These are phyloP conservation scores for Jimgerdemannia flammicorona DNA, from an alignment of 192 early-diverging fungal species.

Conservation along the genomic window DNA sequence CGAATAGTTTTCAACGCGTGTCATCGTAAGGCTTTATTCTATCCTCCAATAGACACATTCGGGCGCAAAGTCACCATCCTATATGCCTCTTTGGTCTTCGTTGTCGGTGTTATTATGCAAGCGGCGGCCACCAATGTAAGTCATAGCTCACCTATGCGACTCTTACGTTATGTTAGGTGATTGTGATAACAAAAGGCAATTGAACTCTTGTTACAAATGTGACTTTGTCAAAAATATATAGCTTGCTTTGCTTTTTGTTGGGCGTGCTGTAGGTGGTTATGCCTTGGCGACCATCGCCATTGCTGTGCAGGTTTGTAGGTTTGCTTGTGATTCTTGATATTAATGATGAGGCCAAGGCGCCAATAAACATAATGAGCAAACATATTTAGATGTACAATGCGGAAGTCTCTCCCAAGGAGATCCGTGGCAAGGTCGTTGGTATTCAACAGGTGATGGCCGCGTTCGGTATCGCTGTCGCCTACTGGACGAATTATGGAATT, in stretches of 20 bases:
- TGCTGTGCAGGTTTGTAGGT: background rate
- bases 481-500: slow-evolving; percentile 21
- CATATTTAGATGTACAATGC: slow-evolving; percentile 40
- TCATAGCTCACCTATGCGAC: slow-evolving; percentile 22
- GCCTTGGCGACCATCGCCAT: slow-evolving; percentile 1
- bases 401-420: slow-evolving; percentile 73
- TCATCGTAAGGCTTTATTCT: no score
- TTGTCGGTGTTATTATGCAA: slow-evolving; percentile 74
- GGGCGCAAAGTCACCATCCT: slow-evolving; percentile 71
- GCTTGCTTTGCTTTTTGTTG: slow-evolving; percentile 61
- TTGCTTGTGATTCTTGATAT: no score
- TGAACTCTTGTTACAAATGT: background rate
- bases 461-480: slow-evolving; percentile 43
- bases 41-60: slow-evolving; percentile 6
- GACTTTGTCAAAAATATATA: slow-evolving; percentile 3
- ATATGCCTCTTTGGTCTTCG: slow-evolving; percentile 60
- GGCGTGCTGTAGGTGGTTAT: slow-evolving; percentile 75
- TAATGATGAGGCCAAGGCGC: no score
- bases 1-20: no score
- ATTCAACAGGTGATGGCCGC: slow-evolving; percentile 80
- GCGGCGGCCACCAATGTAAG: slow-evolving; percentile 30
- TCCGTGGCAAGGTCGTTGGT: slow-evolving; percentile 78
- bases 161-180: background rate
- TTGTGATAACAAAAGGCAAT: background rate
- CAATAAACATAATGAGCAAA: no score